Evolutionary conservation across 2,329 filamentous ascomycete genomes (phyloP).

Genomic region (Epichloe baconii): DNA sequence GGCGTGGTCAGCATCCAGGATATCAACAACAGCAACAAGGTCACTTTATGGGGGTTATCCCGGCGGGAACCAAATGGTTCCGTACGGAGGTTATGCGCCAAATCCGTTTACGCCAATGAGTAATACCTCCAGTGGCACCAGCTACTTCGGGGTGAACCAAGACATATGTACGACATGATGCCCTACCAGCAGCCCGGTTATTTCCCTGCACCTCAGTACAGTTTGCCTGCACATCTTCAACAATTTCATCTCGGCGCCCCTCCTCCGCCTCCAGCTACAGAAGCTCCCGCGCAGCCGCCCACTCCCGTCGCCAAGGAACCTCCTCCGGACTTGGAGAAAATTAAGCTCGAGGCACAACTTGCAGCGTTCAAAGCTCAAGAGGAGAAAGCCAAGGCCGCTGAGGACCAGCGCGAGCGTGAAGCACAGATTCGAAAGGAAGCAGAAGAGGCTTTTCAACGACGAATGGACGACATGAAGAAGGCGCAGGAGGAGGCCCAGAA

Average conservation of each 20-base stretch:
- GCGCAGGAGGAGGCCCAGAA: slow-evolving; percentile 32
- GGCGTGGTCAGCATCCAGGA: slow-evolving; percentile 17
- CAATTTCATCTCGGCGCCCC: slow-evolving; percentile 25
- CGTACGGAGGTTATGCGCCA: slow-evolving; percentile 25
- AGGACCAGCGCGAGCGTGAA: slow-evolving; percentile 31
- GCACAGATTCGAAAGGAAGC: slow-evolving; percentile 32
- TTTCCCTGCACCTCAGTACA: slow-evolving; percentile 8
- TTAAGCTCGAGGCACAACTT: slow-evolving; percentile 48
- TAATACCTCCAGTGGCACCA: slow-evolving; percentile 22
- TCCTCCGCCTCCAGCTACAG: slow-evolving; percentile 28
- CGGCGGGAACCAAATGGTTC: slow-evolving; percentile 32
- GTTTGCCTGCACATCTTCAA: slow-evolving; percentile 17
- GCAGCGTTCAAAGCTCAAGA: slow-evolving; percentile 34
- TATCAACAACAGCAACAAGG: slow-evolving; percentile 37
- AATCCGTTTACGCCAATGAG: slow-evolving; percentile 33
- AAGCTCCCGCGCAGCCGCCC: slow-evolving; percentile 19
- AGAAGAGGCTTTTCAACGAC: slow-evolving; percentile 28
- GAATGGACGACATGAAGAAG: slow-evolving; percentile 27
- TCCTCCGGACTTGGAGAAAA: slow-evolving; percentile 38
- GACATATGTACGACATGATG: slow-evolving; percentile 35
- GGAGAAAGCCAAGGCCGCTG: slow-evolving; percentile 31
- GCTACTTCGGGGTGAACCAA: slow-evolving; percentile 29
- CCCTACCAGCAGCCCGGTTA: slow-evolving; percentile 28
- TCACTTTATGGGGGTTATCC: slow-evolving; percentile 28
- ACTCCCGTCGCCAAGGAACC: slow-evolving; percentile 28